These are phyloP conservation scores for Leishmania martiniquensis DNA, from an alignment of 208 protist genomes.

Conservation along the genomic window DNA sequence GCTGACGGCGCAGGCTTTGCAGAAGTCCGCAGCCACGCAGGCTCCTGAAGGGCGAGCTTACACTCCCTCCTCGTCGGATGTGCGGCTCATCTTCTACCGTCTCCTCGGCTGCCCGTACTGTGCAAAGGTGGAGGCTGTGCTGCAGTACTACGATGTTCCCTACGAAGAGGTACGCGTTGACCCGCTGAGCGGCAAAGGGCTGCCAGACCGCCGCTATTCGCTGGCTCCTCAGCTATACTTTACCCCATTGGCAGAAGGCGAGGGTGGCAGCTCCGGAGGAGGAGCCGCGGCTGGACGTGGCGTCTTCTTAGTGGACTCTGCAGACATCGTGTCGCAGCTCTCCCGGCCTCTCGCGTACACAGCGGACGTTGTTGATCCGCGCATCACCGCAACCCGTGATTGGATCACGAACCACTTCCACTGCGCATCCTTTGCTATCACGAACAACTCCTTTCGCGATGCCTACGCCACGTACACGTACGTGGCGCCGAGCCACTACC, in stretches of 20 bases:
- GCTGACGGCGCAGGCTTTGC: neutral
- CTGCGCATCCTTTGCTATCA: conserved; percentile 68
- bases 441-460: conserved; percentile 62
- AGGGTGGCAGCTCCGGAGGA: conserved; percentile 3
- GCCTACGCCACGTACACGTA: conserved; percentile 62
- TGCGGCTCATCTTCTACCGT: conserved; percentile 65
- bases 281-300: neutral
- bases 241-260: conserved; percentile 16
- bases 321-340: conserved; percentile 51
- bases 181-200: conserved; percentile 61
- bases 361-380: conserved; percentile 48
- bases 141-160: conserved; percentile 67
- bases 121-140: conserved; percentile 80
- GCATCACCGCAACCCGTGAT: conserved; percentile 48
- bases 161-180: conserved; percentile 74
- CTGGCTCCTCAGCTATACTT: conserved; percentile 80
- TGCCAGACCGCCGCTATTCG: conserved; percentile 67
- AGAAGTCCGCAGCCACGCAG: neutral
- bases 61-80: conserved; percentile 29
- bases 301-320: conserved; percentile 71
- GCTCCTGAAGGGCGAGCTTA: conserved; percentile 6
- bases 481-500: conserved; percentile 53
- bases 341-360: conserved; percentile 57
- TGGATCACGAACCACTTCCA: conserved; percentile 81
- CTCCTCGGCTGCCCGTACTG: conserved; percentile 87